Conservation (phyloP, 2,329 filamentous ascomycete genomes). For the Neofusicoccum sp. region DNA sequence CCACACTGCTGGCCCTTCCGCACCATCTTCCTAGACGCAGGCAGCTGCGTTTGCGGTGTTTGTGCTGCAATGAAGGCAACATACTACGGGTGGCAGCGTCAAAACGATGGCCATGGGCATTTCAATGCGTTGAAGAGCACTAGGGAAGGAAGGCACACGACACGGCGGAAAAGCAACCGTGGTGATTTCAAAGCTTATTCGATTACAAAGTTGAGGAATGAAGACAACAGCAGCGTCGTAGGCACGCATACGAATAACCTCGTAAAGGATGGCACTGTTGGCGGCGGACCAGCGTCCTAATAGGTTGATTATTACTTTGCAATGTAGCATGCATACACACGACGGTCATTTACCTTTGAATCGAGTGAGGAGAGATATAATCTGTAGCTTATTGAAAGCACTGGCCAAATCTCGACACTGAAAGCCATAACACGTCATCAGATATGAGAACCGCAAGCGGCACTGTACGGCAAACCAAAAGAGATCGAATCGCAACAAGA, state of each 20-base stretch:
- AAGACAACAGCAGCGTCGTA: too few relatives aligned
- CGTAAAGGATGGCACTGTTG: too few relatives aligned
- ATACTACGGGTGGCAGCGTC: too few relatives aligned
- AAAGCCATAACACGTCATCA: not conserved
- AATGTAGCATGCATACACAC: not conserved
- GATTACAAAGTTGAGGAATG: too few relatives aligned
- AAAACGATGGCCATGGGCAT: too few relatives aligned
- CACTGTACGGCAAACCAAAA: not conserved
- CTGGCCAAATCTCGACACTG: not conserved
- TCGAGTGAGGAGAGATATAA: not conserved
- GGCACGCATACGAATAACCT: too few relatives aligned
- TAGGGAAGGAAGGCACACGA: too few relatives aligned
- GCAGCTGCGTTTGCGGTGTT: too few relatives aligned
- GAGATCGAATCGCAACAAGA: not conserved
- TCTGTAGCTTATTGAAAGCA: not conserved
- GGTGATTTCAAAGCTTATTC: not conserved
- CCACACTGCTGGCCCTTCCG: too few relatives aligned
- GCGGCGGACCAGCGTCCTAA: slow-evolving; percentile 22
- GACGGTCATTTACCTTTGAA: not conserved
- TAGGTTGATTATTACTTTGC: not conserved
- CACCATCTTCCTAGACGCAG: too few relatives aligned
- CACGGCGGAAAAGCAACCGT: not conserved
- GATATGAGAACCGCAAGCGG: not conserved
- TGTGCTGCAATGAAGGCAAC: too few relatives aligned
- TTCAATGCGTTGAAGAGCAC: too few relatives aligned